Conservation (phyloP, 78 protist species). For the Acrasis kona region DNA sequence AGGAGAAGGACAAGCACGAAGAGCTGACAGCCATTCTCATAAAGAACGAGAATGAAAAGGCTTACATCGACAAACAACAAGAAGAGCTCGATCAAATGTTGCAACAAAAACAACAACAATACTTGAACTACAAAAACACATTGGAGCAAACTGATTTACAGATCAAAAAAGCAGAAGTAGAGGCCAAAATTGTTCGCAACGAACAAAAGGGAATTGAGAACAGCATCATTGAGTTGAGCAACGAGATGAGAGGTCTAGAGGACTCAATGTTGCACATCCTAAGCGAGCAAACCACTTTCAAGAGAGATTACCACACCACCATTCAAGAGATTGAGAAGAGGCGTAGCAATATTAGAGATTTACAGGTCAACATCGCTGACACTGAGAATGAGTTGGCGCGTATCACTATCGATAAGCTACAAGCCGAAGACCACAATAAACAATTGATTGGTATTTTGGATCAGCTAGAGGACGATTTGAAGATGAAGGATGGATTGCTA, state of each 20-base stretch:
- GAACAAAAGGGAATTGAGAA: background rate
- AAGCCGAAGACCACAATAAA: conserved; percentile 18
- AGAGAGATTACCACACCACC: conserved; percentile 17
- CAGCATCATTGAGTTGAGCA: background rate
- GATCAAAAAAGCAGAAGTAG: background rate
- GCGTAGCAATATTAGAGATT: conserved; percentile 1
- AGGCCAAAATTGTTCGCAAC: background rate
- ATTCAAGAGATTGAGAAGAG: background rate
- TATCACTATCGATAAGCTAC: conserved; percentile 32
- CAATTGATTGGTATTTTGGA: background rate
- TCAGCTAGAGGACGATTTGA: conserved; percentile 3
- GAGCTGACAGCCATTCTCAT: background rate
- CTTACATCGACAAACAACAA: conserved; percentile 1
- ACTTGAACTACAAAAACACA: conserved; percentile 7
- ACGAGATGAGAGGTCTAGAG: background rate
- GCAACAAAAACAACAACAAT: background rate
- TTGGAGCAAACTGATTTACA: conserved; percentile 45
- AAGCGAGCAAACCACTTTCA: conserved; percentile 11
- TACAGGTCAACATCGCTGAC: conserved; percentile 22
- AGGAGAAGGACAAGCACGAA: conserved; percentile 19
- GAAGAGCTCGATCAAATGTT: background rate
- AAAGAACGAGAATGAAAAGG: conserved; percentile 8
- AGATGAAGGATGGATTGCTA: conserved; percentile 8
- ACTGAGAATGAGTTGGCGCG: conserved; percentile 48
- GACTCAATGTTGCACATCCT: background rate